Conservation (phyloP, 208 protist species). For the Acanthamoeba castellanii region DNA sequence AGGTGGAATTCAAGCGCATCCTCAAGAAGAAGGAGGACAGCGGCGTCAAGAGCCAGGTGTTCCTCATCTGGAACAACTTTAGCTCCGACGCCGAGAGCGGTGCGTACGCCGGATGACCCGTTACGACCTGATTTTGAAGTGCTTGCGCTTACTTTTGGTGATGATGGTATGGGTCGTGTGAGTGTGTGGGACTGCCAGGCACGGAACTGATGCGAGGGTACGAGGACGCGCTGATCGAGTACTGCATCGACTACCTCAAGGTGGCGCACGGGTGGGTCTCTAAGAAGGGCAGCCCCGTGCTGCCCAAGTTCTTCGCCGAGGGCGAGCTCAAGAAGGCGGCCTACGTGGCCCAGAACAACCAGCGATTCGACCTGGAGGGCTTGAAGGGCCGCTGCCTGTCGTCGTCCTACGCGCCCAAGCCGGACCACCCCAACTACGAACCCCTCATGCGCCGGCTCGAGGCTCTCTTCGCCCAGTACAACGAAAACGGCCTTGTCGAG, state of each 20-base stretch:
- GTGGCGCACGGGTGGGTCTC: constrained; percentile 39
- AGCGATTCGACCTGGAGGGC: constrained; percentile 8
- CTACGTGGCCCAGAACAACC: constrained; percentile 20
- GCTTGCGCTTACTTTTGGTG: background rate
- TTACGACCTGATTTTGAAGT: too few species aligned
- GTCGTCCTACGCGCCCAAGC: constrained; percentile 16
- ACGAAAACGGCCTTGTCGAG: background rate
- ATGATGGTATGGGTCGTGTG: background rate
- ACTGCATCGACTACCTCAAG: constrained; percentile 41
- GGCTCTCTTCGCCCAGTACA: constrained; percentile 6
- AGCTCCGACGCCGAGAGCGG: constrained; percentile 6
- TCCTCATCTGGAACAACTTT: constrained; percentile 55
- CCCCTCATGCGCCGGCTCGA: constrained; percentile 35
- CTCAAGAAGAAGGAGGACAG: constrained; percentile 19
- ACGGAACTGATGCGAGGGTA: background rate
- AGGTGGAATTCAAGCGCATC: constrained; percentile 33
- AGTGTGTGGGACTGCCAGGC: background rate
- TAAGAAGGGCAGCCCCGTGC: constrained; percentile 31
- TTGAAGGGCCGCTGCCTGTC: constrained; percentile 39
- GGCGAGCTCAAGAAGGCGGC: background rate
- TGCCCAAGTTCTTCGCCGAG: constrained; percentile 5
- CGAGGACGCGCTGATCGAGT: constrained; percentile 30
- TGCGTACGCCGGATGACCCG: background rate
- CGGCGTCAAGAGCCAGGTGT: constrained; percentile 33
- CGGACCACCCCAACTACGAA: constrained; percentile 23